Conservation (phyloP, 352 stramenopile species). For the Globisporangium orthogonon region DNA sequence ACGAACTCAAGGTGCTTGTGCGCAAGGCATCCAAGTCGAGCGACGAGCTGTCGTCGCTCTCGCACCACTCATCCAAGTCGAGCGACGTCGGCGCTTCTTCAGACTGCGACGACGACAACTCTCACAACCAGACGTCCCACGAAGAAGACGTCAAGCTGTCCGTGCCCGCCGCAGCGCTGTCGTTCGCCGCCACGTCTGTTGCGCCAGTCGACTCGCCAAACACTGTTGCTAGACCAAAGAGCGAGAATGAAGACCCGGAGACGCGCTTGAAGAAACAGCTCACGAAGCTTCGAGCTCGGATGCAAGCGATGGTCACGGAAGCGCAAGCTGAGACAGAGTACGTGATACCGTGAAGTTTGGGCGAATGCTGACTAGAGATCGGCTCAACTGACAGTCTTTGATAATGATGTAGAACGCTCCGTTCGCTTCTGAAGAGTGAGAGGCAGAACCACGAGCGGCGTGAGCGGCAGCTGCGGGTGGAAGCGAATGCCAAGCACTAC, state of each 20-base stretch:
- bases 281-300: slow-evolving; percentile 35
- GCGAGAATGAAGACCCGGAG: slow-evolving; percentile 20
- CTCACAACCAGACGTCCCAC: slow-evolving; percentile 1
- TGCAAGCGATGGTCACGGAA: slow-evolving; percentile 49
- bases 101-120: slow-evolving; percentile 2
- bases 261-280: slow-evolving; percentile 30
- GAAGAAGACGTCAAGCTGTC: slow-evolving; percentile 8
- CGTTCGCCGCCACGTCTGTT: neutral
- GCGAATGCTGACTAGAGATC: slow-evolving; percentile 5
- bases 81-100: slow-evolving; percentile 4
- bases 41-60: neutral
- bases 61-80: slow-evolving; percentile 1
- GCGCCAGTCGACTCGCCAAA: neutral
- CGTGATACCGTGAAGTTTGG: slow-evolving; percentile 1
- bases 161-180: slow-evolving; percentile 11
- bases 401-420: slow-evolving; percentile 23
- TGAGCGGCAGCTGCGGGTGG: slow-evolving; percentile 44
- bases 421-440: slow-evolving; percentile 32
- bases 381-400: slow-evolving; percentile 1
- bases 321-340: slow-evolving; percentile 40
- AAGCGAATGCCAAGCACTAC: slow-evolving; percentile 35
- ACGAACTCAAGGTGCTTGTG: neutral
- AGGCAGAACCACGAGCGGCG: slow-evolving; percentile 25
- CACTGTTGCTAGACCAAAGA: neutral
- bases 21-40: neutral